phyloP scores from a whole-genome alignment of 345 rosid genomes.

The Hibiscus tridactylites region DNA sequence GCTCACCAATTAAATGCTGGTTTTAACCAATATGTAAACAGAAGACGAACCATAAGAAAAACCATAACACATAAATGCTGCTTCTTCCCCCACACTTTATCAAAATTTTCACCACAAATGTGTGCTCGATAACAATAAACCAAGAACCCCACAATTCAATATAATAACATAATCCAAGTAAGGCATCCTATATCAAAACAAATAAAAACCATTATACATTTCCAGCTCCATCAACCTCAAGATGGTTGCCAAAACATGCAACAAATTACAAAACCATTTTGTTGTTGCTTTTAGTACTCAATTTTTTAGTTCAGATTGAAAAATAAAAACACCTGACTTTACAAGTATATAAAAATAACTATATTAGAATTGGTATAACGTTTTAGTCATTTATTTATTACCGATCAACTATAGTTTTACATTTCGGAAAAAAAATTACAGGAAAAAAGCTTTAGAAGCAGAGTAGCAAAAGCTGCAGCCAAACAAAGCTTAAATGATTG shows the following conservation, averaged over 20 bases:
- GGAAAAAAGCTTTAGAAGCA: not conserved
- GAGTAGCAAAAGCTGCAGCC: not conserved
- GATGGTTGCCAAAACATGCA: not conserved
- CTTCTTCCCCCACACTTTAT: not conserved
- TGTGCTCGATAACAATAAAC: not conserved
- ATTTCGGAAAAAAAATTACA: not conserved
- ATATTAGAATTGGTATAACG: not conserved
- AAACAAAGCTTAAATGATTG: not conserved
- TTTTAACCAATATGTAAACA: slow-evolving; percentile 15
- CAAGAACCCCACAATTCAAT: not conserved
- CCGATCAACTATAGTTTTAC: not conserved
- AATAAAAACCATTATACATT: not conserved
- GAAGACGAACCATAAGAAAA: not conserved
- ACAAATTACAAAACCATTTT: not conserved
- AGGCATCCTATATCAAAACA: not conserved
- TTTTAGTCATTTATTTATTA: not conserved
- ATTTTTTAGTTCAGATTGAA: not conserved
- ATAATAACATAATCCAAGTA: not conserved
- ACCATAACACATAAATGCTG: not conserved
- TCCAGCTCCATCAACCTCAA: not conserved
- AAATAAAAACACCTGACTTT: not conserved
- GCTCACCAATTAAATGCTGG: slow-evolving; percentile 85
- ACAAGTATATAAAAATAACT: not conserved
- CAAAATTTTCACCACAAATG: not conserved
- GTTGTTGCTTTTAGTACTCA: not conserved